Base-by-base conservation (phyloP, 106 monocot species). In the Acorus gramineus region DNA sequence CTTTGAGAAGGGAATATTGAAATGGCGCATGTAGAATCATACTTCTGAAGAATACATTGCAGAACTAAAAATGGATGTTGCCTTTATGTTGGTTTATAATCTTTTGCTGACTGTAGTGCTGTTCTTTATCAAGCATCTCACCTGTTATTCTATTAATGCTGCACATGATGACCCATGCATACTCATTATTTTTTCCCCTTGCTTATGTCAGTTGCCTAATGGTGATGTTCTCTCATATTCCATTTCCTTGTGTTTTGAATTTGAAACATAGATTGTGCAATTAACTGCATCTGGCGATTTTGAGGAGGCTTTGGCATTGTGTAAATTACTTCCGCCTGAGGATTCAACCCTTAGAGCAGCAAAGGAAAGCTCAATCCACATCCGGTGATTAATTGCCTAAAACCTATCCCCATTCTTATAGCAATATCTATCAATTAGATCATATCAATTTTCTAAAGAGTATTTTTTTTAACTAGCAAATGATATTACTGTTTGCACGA, bases 211-310 rank as follows among this genome's bases (percentile, higher is more conserved):
- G 52, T 66, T 14, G 53, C 43, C 50, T 48, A 45, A 54, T 10
- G 12, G 60, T 42, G 42, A 43, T 8, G 11, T 11, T 56, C 4
- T 57, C 28, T 7, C 4, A n/a, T 3, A 57, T 13, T 59, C 8
- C 61, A 28, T 71, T 60, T 11, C 12, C 7, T 59, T 62, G 62
- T 43, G 42, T 46, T 80, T 28, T 28, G 28, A 28, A 28, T 28
- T 28, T 28, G 28, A 28, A 28, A 28, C 28, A 59, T 80, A 98
- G 98, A 92, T 98, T 78, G 98, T 98, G 55, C 98, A 98, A 62
- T 73, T 98, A 70, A 92, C 92, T 50, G 98, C 98, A 81, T 98
- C 85, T 55, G 98, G 98, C 49, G 81, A 98, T 79, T 98, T 98
- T 89, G 92, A 88, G 70, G 98, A 88, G 83, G 98, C 98, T 50